Evolutionary conservation across 2,329 filamentous ascomycete genomes (phyloP).

Genomic region (Pseudogymnoascus sp.): DNA sequence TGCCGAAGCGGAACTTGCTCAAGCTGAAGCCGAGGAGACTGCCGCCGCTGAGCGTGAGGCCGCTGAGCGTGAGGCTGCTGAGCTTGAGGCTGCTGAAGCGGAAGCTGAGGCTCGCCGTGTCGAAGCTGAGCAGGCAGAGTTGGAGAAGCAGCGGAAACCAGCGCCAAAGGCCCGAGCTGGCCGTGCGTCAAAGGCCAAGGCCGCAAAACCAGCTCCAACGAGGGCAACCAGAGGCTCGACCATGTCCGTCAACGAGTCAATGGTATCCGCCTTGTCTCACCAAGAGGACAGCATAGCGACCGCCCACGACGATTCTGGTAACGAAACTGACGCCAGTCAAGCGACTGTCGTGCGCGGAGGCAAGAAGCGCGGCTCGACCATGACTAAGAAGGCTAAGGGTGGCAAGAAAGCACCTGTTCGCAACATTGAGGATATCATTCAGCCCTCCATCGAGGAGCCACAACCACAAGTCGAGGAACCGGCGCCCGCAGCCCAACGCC

Average conservation of each 20-base stretch:
- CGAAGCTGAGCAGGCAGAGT: background rate
- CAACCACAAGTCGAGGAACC: background rate
- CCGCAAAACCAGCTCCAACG: constrained; percentile 1
- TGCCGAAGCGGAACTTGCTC: background rate
- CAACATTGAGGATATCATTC: constrained; percentile 24
- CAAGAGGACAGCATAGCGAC: constrained; percentile 11
- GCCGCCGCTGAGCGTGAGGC: constrained; percentile 12
- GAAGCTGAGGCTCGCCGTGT: background rate
- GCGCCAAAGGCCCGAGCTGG: background rate
- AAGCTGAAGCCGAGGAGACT: background rate
- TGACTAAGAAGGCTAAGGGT: constrained; percentile 22
- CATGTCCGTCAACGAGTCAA: constrained; percentile 16
- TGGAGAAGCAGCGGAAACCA: background rate
- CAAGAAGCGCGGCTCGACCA: constrained; percentile 19
- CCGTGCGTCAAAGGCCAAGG: background rate
- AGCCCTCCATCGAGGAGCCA: constrained; percentile 12
- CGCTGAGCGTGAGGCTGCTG: background rate
- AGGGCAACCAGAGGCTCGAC: constrained; percentile 20
- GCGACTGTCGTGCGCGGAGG: constrained; percentile 23
- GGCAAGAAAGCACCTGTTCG: constrained; percentile 20
- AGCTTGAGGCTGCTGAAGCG: background rate
- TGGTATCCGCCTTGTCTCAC: constrained; percentile 20
- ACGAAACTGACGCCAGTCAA: constrained; percentile 29
- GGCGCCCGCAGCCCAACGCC: background rate
- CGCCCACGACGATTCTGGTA: constrained; percentile 23